These are phyloP conservation scores for Trichoderma asperelloides DNA, from an alignment of 495 filamentous ascomycete species.

Conservation along the genomic window DNA sequence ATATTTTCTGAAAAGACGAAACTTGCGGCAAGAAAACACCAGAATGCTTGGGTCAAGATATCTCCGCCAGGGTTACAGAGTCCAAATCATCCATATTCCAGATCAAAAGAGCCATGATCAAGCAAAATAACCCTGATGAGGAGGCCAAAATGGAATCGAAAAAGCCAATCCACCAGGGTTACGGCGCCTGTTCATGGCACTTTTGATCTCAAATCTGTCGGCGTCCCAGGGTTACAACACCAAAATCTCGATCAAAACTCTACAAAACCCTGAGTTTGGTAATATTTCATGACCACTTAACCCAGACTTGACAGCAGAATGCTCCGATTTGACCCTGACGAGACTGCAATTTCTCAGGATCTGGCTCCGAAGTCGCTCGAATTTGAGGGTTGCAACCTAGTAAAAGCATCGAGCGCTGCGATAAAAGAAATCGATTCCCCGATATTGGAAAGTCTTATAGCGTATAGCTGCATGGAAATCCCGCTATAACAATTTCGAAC, in stretches of 20 bases:
- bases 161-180: background rate
- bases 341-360: background rate
- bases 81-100: background rate
- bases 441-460: background rate
- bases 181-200: background rate
- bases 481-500: background rate
- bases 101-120: background rate
- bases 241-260: background rate
- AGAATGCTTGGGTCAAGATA: background rate
- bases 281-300: background rate
- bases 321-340: background rate
- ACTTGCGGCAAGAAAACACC: background rate
- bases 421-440: background rate
- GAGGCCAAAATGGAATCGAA: background rate
- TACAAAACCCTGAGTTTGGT: background rate
- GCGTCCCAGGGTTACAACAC: background rate
- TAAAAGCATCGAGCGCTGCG: background rate
- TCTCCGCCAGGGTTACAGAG: background rate
- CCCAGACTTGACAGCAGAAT: background rate
- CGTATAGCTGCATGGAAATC: background rate
- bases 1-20: background rate
- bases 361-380: background rate
- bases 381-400: background rate
- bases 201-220: background rate
- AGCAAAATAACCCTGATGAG: background rate